phyloP scores from a whole-genome alignment of 2,329 filamentous ascomycete species.

The Knufia petricola region DNA sequence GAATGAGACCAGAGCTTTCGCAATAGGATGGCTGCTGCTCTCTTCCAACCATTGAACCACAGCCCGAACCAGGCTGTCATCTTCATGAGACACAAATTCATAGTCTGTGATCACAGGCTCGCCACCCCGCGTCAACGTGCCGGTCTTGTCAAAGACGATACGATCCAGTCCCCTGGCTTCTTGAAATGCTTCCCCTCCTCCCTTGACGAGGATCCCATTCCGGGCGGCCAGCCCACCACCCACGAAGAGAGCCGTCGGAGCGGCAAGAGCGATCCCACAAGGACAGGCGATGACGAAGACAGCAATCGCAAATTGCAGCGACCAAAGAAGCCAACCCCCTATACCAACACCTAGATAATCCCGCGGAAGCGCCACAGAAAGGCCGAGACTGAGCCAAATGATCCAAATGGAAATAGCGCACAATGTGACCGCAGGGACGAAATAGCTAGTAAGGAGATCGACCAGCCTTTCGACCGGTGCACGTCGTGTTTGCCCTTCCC shows the following conservation, averaged over 20 bases:
- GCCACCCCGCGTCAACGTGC: slow-evolving; percentile 80
- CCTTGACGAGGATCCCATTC: slow-evolving; percentile 92
- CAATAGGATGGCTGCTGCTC: slow-evolving; percentile 89
- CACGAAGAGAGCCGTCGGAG: slow-evolving; percentile 95
- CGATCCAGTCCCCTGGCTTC: slow-evolving; percentile 80
- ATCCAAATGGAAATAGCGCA: slow-evolving; percentile 77
- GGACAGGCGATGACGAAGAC: slow-evolving; percentile 97
- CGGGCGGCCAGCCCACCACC: slow-evolving; percentile 89
- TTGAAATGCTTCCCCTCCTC: slow-evolving; percentile 81
- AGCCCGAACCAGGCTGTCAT: slow-evolving; percentile 2
- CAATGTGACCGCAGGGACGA: slow-evolving; percentile 76
- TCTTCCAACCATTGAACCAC: slow-evolving; percentile 51
- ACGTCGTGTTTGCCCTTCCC: slow-evolving; percentile 85
- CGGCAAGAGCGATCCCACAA: slow-evolving; percentile 85
- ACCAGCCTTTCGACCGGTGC: slow-evolving; percentile 89
- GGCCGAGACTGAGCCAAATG: slow-evolving; percentile 87
- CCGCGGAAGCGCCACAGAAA: slow-evolving; percentile 67
- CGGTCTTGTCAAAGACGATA: slow-evolving; percentile 90
- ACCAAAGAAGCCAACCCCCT: slow-evolving; percentile 90
- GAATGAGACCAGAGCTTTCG: slow-evolving; percentile 68
- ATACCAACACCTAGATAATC: slow-evolving; percentile 72
- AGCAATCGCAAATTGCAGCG: slow-evolving; percentile 91
- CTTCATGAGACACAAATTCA: slow-evolving; percentile 9
- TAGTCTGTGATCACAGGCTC: slow-evolving; percentile 35
- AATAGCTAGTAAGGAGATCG: slow-evolving; percentile 82